Evolutionary conservation across 1,139 yeast genomes (phyloP), one percentile per base, ranked within the genome.

Genomic region (Ogataea hybrid): DNA sequence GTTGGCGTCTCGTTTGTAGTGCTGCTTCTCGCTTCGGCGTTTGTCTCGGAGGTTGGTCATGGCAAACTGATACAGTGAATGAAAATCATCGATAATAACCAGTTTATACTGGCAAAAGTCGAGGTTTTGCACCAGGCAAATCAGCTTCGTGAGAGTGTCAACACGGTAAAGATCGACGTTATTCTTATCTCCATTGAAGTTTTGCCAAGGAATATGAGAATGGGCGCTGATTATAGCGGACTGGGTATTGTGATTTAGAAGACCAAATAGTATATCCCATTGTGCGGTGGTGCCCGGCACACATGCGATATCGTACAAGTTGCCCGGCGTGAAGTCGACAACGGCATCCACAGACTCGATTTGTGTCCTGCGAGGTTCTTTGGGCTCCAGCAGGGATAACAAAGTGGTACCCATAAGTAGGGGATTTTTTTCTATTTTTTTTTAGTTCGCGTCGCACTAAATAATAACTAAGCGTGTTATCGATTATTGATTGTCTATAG

Each of bases 1-100:
- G 18, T 43, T 37, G 6, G 36, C 30, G 38, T 52, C 54, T 28
- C 53, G 38, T 41, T 50, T 49, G 23, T 34, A 16, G 16, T 35
- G 39, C 8, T 25, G 25, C 4, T 31, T 25, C 17, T 32, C 33
- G 37, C 38, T 29, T 36, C 17, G 37, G 31, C 31, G 37, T n/a
- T 37, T 46, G 9, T 37, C 43, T 25, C 35, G 29, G 20, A 47
- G 30, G 17, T 37, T 35, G 7, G 30, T 32, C 17, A 51, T 22
- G 6, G 48, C 36, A 20, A 33, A 36, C 27, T 51, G 49, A 35
- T 55, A 56, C 6, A 57, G 29, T 2, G 25, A 47, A 27, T 56
- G 54, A 37, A 59, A 58, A 10, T 55, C 55, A 22, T 58, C 62
- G 2, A 60, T 40, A 4, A 60, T 28, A 1, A 59, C 43, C 29